Base-by-base conservation (phyloP, 306 rosid genomes). In the Medicago ruthenica region DNA sequence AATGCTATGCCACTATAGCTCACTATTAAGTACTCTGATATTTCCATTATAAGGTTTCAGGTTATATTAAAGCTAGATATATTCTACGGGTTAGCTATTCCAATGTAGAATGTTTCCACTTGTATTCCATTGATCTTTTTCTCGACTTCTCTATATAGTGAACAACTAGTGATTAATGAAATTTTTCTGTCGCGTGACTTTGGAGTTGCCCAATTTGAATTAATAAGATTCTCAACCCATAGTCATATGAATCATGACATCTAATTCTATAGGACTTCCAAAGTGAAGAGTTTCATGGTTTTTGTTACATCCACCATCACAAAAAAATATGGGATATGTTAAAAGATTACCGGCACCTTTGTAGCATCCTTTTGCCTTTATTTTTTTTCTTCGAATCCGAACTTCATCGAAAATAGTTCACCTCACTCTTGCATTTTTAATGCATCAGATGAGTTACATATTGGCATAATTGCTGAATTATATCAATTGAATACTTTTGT, bases 341-440 rank as follows among this genome's bases (percentile, higher is more conserved):
- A 36, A 73, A 74, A 72, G 53, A 41, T 37, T 34, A 63, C 64
- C 65, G 27, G 17, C 10, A 16, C 8, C 36, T 77, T 54, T 59
- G 48, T 76, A 47, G 57, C 54, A 39, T 69, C 53, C 61, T 53
- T 34, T 55, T 27, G 13, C 63, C n/a, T 61, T 16, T 69, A 15
- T 67, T 6, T 13, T 79, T 79, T 66, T 34, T 42, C 75, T 80
- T 73, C 22, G 66, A 80, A 24, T 67, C 71, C 51, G 36, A 31
- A 47, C 55, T 47, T 22, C 41, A 45, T 64, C 11, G 4, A 40
- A 65, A 17, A 65, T 18, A 17, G 31, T 10, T 65, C 15, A 3
- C 54, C 17, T 48, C 20, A 22, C 31, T 48, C 70, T 66, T 45
- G 37, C 12, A 21, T 58, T 68, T 60, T 47, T 18, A 18, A 67